These are phyloP conservation scores for Ophiostoma sp. DNA, from an alignment of 2,329 filamentous ascomycete genomes.

Conservation along the genomic window DNA sequence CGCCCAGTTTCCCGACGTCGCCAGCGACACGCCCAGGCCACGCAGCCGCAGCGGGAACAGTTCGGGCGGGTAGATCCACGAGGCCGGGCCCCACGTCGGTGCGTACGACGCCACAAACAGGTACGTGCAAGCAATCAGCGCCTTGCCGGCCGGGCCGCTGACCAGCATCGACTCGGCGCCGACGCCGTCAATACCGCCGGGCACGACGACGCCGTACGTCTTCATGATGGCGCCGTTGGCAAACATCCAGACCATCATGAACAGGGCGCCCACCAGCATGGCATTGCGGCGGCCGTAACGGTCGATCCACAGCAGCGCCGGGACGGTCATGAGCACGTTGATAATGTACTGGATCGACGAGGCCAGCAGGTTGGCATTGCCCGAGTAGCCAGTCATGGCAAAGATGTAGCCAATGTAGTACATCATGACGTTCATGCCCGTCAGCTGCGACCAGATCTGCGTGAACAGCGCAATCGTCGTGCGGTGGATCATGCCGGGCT, in stretches of 20 bases:
- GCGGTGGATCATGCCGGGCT: slow-evolving; percentile 67
- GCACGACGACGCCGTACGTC: slow-evolving; percentile 36
- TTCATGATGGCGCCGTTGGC: slow-evolving; percentile 45
- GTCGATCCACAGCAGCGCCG: slow-evolving; percentile 70
- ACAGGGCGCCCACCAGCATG: slow-evolving; percentile 58
- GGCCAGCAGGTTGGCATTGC: slow-evolving; percentile 53
- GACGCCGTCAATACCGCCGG: slow-evolving; percentile 35
- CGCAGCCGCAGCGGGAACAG: slow-evolving; percentile 42
- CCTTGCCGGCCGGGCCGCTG: slow-evolving; percentile 46
- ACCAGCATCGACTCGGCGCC: slow-evolving; percentile 45
- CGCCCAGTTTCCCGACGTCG: slow-evolving; percentile 37
- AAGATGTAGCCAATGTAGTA: slow-evolving; percentile 68
- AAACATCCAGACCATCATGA: slow-evolving; percentile 54
- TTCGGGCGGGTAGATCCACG: slow-evolving; percentile 46
- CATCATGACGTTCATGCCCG: slow-evolving; percentile 72
- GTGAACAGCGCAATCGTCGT: slow-evolving; percentile 66
- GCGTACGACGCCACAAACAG: slow-evolving; percentile 53
- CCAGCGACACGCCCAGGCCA: slow-evolving; percentile 36
- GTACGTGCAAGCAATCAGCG: slow-evolving; percentile 61
- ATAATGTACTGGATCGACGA: slow-evolving; percentile 71
- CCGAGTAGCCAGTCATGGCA: slow-evolving; percentile 62
- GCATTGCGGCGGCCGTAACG: slow-evolving; percentile 67
- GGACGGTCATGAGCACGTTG: slow-evolving; percentile 73
- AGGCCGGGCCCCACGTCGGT: slow-evolving; percentile 41
- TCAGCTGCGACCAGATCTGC: slow-evolving; percentile 71